These are phyloP conservation scores for Schwanniomyces etchellsii DNA, from an alignment of 1,139 yeast species.

Conservation along the genomic window DNA sequence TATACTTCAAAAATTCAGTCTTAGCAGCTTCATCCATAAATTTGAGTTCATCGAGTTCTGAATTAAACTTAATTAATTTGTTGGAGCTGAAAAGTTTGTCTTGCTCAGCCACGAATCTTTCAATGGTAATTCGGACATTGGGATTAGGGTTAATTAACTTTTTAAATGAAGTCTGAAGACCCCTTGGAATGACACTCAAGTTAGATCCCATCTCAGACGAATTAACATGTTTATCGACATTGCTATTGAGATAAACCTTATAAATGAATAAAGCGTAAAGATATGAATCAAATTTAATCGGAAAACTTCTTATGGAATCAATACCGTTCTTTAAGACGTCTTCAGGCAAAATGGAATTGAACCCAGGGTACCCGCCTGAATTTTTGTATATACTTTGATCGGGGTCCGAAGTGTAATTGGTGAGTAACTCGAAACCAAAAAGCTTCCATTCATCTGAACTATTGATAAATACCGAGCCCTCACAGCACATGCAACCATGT, in stretches of 20 bases:
- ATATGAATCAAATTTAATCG: conserved; percentile 57
- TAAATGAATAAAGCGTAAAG: conserved; percentile 54
- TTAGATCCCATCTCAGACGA: conserved; percentile 2
- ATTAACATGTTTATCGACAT: conserved; percentile 6
- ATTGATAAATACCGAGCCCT: conserved; percentile 58
- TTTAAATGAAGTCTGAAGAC: conserved; percentile 12
- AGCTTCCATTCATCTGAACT: conserved; percentile 76
- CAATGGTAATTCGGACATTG: conserved; percentile 43
- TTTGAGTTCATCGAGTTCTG: conserved; percentile 47
- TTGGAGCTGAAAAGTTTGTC: conserved; percentile 35
- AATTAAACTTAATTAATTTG: conserved; percentile 40
- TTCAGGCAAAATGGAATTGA: conserved; percentile 32
- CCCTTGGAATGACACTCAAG: conserved; percentile 8
- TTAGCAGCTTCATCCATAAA: conserved; percentile 48
- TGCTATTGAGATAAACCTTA: conserved; percentile 28
- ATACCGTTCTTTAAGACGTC: conserved; percentile 39
- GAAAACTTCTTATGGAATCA: conserved; percentile 33
- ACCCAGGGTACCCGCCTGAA: conserved; percentile 17
- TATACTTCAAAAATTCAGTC: conserved; percentile 45
- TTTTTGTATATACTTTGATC: conserved; percentile 41
- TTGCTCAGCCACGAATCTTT: conserved; percentile 45
- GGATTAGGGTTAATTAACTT: conserved; percentile 18
- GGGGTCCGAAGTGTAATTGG: conserved; percentile 46
- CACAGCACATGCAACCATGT: conserved; percentile 55
- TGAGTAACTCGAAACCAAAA: conserved; percentile 74